These are phyloP conservation scores for Vinca minor DNA, from an alignment of 257 asterid genomes.

Conservation along the genomic window DNA sequence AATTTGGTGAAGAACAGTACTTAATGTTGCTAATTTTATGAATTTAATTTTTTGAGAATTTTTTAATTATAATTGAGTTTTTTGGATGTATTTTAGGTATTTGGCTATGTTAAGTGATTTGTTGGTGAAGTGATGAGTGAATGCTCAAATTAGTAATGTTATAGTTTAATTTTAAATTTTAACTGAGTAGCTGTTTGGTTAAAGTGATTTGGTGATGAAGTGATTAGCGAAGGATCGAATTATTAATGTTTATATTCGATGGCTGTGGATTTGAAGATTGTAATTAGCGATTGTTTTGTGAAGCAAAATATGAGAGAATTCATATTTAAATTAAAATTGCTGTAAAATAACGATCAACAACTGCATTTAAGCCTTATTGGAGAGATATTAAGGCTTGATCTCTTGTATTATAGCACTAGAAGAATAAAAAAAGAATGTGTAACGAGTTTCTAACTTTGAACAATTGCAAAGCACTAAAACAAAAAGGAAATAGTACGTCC, in stretches of 20 bases:
- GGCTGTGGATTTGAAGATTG: background rate
- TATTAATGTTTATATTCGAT: background rate
- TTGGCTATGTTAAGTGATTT: background rate
- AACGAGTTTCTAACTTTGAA: no score
- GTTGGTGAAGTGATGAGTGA: background rate
- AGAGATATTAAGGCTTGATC: no score
- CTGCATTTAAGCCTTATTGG: no score
- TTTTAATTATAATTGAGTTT: background rate
- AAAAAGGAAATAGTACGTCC: no score
- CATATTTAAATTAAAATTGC: no score
- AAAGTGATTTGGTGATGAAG: background rate
- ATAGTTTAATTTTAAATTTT: background rate
- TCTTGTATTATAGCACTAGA: no score
- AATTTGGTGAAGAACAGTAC: background rate
- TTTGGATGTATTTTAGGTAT: background rate
- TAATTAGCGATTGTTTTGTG: no score
- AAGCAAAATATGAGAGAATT: no score
- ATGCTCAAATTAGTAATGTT: background rate
- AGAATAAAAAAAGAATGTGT: no score
- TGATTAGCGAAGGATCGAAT: conserved; percentile 1
- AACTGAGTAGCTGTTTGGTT: background rate
- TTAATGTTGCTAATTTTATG: background rate
- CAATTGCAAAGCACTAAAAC: no score
- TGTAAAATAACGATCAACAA: no score
- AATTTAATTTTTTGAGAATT: background rate